These are phyloP conservation scores for Hibiscus tridactylites DNA, from an alignment of 345 rosid species.

Conservation along the genomic window DNA sequence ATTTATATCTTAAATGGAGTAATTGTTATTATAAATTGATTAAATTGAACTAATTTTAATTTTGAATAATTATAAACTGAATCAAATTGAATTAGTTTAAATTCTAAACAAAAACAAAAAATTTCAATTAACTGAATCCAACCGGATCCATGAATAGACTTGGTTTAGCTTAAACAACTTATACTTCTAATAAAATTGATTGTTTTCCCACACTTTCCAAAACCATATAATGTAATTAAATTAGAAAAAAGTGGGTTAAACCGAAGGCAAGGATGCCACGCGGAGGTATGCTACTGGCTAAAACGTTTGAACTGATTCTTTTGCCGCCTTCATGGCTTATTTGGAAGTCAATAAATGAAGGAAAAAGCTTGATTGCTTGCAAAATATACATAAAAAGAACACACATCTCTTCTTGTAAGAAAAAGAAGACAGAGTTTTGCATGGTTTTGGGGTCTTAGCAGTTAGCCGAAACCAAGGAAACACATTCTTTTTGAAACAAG, in stretches of 20 bases:
- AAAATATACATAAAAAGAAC: slow-evolving; percentile 16
- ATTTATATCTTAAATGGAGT: no score
- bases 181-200: neutral
- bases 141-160: neutral
- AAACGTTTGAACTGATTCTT: neutral
- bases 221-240: neutral
- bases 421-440: slow-evolving; percentile 6
- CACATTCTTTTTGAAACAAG: neutral
- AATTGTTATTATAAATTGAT: no score
- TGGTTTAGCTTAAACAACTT: slow-evolving; percentile 1
- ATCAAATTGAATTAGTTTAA: neutral
- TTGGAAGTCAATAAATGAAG: neutral
- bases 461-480: neutral
- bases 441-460: neutral
- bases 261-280: neutral
- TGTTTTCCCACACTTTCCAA: neutral
- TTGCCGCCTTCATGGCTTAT: neutral
- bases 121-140: neutral
- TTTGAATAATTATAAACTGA: no score
- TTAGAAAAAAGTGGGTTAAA: neutral
- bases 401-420: neutral
- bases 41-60: no score
- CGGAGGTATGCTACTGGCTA: neutral
- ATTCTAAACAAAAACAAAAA: neutral
- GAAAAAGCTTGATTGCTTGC: neutral